These are phyloP conservation scores for Rhodocollybia butyracea DNA, from an alignment of 768 basidiomycete genomes.

Conservation along the genomic window DNA sequence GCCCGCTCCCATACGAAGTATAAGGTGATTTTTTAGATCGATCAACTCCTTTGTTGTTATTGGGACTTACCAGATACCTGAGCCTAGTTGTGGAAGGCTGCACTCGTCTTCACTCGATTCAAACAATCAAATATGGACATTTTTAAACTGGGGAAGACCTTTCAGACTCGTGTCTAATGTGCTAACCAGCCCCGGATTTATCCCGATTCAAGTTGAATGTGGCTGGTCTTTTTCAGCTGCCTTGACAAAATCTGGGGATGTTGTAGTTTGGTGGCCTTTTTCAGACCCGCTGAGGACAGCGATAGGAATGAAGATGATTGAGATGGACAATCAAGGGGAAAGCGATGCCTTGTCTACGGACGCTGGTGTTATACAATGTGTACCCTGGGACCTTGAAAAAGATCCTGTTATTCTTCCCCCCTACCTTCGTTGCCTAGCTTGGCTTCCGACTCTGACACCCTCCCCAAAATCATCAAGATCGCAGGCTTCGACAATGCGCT, in stretches of 20 bases:
- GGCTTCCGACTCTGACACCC: constrained; percentile 17
- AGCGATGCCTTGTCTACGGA: constrained; percentile 29
- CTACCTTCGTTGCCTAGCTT: constrained; percentile 61
- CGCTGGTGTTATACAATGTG: constrained; percentile 54
- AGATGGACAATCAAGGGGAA: constrained; percentile 42
- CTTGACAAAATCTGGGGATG: constrained; percentile 68
- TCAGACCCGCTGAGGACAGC: constrained; percentile 36
- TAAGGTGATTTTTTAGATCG: constrained; percentile 48
- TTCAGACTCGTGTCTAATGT: constrained; percentile 54
- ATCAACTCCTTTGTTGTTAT: neutral
- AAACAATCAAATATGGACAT: constrained; percentile 64
- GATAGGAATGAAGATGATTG: constrained; percentile 35
- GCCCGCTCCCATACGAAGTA: constrained; percentile 53
- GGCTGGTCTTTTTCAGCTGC: constrained; percentile 81
- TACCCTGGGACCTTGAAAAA: constrained; percentile 50
- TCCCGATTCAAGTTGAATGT: constrained; percentile 63
- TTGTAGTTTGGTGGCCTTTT: constrained; percentile 75
- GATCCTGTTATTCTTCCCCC: constrained; percentile 58
- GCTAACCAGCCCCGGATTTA: constrained; percentile 36
- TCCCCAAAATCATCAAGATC: constrained; percentile 66
- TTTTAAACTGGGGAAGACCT: constrained; percentile 76
- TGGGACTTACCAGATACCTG: neutral
- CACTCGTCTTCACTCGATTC: constrained; percentile 68
- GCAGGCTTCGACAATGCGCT: constrained; percentile 73
- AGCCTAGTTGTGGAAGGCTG: constrained; percentile 68